Base-by-base conservation (phyloP, 176 grass and related monocot species). In the Eremochloa ophiuroides region DNA sequence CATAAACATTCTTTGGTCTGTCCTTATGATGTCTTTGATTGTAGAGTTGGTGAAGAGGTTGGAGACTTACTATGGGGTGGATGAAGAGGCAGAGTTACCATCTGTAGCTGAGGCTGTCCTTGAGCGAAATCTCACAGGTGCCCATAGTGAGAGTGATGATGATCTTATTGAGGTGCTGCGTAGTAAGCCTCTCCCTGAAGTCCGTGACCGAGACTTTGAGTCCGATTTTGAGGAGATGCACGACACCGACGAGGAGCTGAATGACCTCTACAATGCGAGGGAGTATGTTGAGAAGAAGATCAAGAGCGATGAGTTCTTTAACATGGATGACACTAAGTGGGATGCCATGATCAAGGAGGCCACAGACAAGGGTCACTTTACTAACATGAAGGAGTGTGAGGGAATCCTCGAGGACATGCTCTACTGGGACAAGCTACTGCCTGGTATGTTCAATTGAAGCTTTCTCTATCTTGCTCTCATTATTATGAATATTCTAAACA, bases 321-420 rank as follows among this genome's bases (percentile, higher is more conserved):
- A 94, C 82, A 93, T 95, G 88, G 86, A 94, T 76, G 90, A 93
- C 60, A 61, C 65, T 22, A 86, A 88, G 74, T 98, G 92, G 92
- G 90, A 98, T 47, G 74, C 62, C 10, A 73, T 86, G 71, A 74
- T 95, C 69, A 80, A 77, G 67, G 55, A 94, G 73, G 70, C 74
- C 12, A 85, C 61, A 7, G 88, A 93, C 41, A 79, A 73, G 44
- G 90, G 86, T 3, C 73, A 60, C 50, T 69, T 93, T 20, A 71
- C 68, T 77, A 76, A 83, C 35, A 93, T 93, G 75, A 98, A 98
- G 80, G 84, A 86, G 62, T 94, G 90, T 3, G 95, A 98, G 79
- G 84, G 77, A 71, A 94, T 93, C 40, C 85, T 98, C 6, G 95
- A 98, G 83, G 95, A 94, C 76, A 98, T 98, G 95, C 88, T 98